These are phyloP conservation scores for Pichia kluyveri DNA, from an alignment of 805 yeast species.

Conservation along the genomic window DNA sequence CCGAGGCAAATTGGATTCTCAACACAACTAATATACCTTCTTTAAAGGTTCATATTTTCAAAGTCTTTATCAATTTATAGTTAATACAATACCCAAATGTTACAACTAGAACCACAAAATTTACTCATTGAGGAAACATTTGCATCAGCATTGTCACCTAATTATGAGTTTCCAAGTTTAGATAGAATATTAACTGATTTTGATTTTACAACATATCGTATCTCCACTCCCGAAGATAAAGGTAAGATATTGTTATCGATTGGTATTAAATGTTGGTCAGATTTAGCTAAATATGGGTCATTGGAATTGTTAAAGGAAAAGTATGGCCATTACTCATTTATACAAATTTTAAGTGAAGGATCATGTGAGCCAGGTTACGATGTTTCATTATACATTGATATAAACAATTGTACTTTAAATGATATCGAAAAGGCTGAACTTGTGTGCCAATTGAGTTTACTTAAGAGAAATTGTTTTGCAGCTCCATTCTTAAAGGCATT, in stretches of 20 bases:
- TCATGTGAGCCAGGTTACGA: slow-evolving; percentile 73
- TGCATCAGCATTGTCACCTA: slow-evolving; percentile 53
- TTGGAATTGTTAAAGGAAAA: slow-evolving; percentile 41
- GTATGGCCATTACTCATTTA: slow-evolving; percentile 36
- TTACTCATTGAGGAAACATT: slow-evolving; percentile 74
- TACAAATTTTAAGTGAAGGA: slow-evolving; percentile 21
- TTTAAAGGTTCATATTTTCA: no score
- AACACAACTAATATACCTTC: slow-evolving; percentile 19
- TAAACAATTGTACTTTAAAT: slow-evolving; percentile 21
- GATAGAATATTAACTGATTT: slow-evolving; percentile 92
- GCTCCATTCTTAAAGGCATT: slow-evolving; percentile 91
- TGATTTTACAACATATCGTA: slow-evolving; percentile 90
- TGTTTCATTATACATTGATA: slow-evolving; percentile 63
- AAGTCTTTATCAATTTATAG: no score
- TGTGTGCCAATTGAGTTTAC: slow-evolving; percentile 56
- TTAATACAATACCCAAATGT: slow-evolving; percentile 30
- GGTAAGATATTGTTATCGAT: slow-evolving; percentile 57
- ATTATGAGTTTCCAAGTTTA: slow-evolving; percentile 40
- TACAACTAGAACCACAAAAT: slow-evolving; percentile 80
- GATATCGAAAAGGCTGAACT: slow-evolving; percentile 44
- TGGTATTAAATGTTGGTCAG: slow-evolving; percentile 69
- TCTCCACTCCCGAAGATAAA: slow-evolving; percentile 79
- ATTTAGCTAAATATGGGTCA: slow-evolving; percentile 61
- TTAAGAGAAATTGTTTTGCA: slow-evolving; percentile 83
- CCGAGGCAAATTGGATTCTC: no score